Conservation (phyloP, 2,329 filamentous ascomycete species). For the Xylaria sp. region DNA sequence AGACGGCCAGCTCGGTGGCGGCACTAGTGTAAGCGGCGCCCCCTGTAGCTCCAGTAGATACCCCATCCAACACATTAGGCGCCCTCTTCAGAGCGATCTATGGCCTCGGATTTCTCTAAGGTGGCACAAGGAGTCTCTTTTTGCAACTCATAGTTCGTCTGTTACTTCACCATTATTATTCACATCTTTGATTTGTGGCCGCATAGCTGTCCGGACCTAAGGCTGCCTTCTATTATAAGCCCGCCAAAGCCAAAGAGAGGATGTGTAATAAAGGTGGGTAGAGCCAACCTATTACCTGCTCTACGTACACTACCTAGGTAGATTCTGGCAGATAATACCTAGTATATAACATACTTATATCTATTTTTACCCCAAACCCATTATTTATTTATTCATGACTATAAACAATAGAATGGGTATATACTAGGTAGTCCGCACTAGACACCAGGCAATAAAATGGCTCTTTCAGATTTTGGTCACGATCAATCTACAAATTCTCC, state of each 20-base stretch:
- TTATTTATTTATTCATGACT: conserved; percentile 14
- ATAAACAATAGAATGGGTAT: too few species aligned
- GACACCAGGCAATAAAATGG: background rate
- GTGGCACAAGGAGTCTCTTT: conserved; percentile 9
- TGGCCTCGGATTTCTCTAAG: conserved; percentile 26
- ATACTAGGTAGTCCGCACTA: too few species aligned
- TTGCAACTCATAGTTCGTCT: background rate
- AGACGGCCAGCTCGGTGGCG: conserved; percentile 4
- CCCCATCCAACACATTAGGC: background rate
- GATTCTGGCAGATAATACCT: too few species aligned
- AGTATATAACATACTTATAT: background rate
- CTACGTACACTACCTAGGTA: too few species aligned
- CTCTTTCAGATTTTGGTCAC: background rate
- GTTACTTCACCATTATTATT: background rate
- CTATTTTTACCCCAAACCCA: conserved; percentile 5
- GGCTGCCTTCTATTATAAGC: too few species aligned
- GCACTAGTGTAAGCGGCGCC: conserved; percentile 18
- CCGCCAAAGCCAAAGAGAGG: too few species aligned
- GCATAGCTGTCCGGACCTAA: background rate
- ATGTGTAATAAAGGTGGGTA: background rate
- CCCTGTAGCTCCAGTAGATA: conserved; percentile 10
- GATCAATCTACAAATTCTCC: background rate
- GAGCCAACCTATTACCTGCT: background rate
- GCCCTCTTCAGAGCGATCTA: conserved; percentile 19
- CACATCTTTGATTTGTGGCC: background rate